Percentiles rank a stretch among this genome's conserved stretches.
Evolutionary conservation across 2,329 filamentous ascomycete genomes (phyloP).

Genomic region (Achaetomium macrosporum): DNA sequence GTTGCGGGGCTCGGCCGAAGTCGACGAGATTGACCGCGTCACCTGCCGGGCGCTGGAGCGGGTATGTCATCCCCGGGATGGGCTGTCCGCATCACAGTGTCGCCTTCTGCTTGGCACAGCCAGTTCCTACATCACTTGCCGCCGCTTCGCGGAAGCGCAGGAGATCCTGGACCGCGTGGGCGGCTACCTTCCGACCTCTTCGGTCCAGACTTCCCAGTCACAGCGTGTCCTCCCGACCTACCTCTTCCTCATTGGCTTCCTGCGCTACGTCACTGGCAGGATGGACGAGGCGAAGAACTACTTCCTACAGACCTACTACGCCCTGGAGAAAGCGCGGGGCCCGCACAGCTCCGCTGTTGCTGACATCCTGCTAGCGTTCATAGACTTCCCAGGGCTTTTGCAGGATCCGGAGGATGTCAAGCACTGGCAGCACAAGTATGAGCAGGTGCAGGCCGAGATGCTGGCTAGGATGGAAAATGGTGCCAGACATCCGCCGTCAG

Average conservation of each 20-base stretch:
- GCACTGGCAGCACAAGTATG: constrained; percentile 5
- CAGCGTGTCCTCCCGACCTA: constrained; percentile 9
- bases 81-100: constrained; percentile 7
- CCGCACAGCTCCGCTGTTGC: constrained; percentile 9
- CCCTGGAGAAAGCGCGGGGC: constrained; percentile 6
- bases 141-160: constrained; percentile 8
- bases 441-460: constrained; percentile 8
- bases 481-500: neutral
- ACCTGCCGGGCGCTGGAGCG: constrained; percentile 1
- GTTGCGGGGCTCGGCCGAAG: constrained; percentile 5
- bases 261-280: constrained; percentile 9
- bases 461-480: neutral
- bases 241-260: constrained; percentile 15
- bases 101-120: constrained; percentile 17
- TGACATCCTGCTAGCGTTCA: constrained; percentile 10
- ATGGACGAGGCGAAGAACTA: constrained; percentile 13
- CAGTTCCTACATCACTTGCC: constrained; percentile 8
- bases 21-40: constrained; percentile 14
- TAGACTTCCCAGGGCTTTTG: constrained; percentile 12
- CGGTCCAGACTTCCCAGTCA: neutral
- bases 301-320: constrained; percentile 13
- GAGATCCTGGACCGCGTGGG: constrained; percentile 3
- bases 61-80: neutral
- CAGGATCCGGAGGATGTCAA: constrained; percentile 3
- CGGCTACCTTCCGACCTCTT: neutral